These are phyloP conservation scores for Beauveria sp. DNA, from an alignment of 2,329 filamentous ascomycete genomes.

Conservation along the genomic window DNA sequence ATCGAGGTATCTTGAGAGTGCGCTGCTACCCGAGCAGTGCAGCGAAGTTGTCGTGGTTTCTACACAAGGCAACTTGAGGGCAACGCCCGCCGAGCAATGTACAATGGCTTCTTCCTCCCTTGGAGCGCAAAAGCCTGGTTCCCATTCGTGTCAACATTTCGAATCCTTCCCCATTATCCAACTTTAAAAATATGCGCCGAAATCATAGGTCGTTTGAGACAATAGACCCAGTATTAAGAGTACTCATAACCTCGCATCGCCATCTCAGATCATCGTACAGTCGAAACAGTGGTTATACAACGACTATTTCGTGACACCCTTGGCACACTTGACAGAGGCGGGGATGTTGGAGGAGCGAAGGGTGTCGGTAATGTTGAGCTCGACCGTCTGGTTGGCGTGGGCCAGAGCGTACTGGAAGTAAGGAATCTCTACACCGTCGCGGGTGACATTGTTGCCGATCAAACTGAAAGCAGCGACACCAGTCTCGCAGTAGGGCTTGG, in stretches of 20 bases:
- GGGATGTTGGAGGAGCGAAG: conserved; percentile 20
- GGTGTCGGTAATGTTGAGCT: conserved; percentile 42
- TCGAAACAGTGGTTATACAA: background rate
- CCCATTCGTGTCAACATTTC: background rate
- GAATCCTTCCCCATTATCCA: background rate
- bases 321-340: background rate
- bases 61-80: background rate
- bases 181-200: background rate
- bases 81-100: background rate
- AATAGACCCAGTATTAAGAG: background rate
- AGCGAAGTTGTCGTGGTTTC: conserved; percentile 4
- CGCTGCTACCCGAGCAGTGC: conserved; percentile 15
- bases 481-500: conserved; percentile 43
- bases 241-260: background rate
- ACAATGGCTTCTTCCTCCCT: background rate
- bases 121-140: background rate
- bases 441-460: conserved; percentile 42
- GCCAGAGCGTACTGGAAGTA: conserved; percentile 51
- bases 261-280: background rate
- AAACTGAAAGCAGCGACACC: conserved; percentile 49
- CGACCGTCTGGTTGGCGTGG: conserved; percentile 41
- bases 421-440: conserved; percentile 41
- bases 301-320: background rate
- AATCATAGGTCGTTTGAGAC: background rate
- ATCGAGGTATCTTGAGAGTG: conserved; percentile 26